Conservation (phyloP, 306 rosid genomes). For the Rubus parviflorus region DNA sequence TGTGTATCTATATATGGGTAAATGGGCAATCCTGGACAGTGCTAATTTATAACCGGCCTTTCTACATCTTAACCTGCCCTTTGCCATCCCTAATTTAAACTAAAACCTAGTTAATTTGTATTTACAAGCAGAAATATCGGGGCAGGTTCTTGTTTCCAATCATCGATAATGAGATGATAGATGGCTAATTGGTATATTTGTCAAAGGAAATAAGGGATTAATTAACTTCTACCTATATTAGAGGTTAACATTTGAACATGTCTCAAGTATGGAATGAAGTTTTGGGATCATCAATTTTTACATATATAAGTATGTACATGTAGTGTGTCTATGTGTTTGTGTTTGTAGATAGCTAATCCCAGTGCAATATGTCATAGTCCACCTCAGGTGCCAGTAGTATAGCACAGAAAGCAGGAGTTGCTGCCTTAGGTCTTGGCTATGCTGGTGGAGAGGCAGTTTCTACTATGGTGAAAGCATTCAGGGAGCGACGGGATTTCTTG, state of each 20-base stretch:
- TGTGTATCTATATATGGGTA: not conserved
- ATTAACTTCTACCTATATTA: not conserved
- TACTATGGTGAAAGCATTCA: slow-evolving; percentile 86
- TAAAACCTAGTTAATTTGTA: not conserved
- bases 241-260: slow-evolving; percentile 7
- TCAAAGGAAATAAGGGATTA: not conserved
- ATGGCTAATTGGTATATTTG: not conserved
- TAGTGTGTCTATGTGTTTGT: not conserved
- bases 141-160: not conserved
- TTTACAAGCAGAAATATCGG: not conserved
- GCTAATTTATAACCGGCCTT: not conserved
- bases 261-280: slow-evolving; percentile 20
- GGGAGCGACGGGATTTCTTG: slow-evolving; percentile 86
- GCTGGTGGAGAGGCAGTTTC: slow-evolving; percentile 93
- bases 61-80: not conserved
- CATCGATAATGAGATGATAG: not conserved
- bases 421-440: slow-evolving; percentile 90
- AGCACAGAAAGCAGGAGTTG: slow-evolving; percentile 91
- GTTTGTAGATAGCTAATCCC: slow-evolving; percentile 18
- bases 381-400: slow-evolving; percentile 95
- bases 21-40: no score
- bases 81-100: not conserved
- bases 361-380: slow-evolving; percentile 49
- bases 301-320: not conserved
- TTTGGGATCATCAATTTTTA: not conserved